Conservation (phyloP, 345 rosid genomes). For the Corchorus capsularis region DNA sequence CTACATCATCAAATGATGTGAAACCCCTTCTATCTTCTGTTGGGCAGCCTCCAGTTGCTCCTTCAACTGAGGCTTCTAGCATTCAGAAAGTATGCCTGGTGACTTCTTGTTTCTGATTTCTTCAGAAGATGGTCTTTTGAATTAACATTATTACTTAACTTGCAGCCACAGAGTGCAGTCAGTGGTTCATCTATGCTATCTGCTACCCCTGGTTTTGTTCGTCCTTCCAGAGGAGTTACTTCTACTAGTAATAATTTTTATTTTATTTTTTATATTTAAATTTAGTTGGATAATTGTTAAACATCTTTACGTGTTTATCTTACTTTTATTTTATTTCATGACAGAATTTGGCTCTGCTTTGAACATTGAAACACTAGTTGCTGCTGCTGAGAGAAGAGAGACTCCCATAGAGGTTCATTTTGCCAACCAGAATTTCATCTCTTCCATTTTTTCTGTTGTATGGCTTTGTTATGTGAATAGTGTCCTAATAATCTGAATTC, state of each 20-base stretch:
- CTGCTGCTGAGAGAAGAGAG: conserved; percentile 96
- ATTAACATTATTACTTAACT: conserved; percentile 16
- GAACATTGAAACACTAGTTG: conserved; percentile 93
- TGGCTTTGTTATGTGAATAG: not conserved
- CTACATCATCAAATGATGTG: conserved; percentile 39
- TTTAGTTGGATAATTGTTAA: not conserved
- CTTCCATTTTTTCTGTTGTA: not conserved
- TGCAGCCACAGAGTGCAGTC: conserved; percentile 43
- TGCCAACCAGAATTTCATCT: no score
- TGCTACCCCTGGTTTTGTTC: conserved; percentile 61
- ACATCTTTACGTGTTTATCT: not conserved
- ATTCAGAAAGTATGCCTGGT: conserved; percentile 54
- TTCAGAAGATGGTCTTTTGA: not conserved
- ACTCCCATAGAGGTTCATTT: conserved; percentile 76
- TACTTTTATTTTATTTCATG: conserved; percentile 1
- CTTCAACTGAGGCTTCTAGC: conserved; percentile 51
- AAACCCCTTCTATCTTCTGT: conserved; percentile 47
- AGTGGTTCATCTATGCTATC: conserved; percentile 49
- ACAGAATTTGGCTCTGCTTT: conserved; percentile 96
- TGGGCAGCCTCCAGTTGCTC: conserved; percentile 42
- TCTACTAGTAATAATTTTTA: conserved; percentile 64
- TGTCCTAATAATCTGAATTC: conserved; percentile 9
- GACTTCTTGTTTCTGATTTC: not conserved
- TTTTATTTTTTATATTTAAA: conserved; percentile 15
- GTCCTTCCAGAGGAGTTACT: conserved; percentile 62